These are phyloP conservation scores for Citrus australasica DNA, from an alignment of 345 rosid species.

Conservation along the genomic window DNA sequence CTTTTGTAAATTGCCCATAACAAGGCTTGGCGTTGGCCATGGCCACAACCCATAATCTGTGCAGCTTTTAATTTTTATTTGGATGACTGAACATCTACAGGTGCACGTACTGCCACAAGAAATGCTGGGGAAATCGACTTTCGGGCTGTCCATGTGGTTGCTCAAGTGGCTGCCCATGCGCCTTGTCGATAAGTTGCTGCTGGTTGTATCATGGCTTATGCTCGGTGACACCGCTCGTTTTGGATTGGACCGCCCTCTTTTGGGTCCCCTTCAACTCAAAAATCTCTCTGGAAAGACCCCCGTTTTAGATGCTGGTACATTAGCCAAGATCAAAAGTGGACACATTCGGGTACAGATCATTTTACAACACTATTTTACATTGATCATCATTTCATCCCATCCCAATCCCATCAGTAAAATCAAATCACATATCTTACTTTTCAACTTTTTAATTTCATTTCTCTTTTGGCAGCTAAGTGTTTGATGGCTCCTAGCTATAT, in stretches of 20 bases:
- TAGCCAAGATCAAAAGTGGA: constrained; percentile 83
- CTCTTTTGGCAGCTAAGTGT: constrained; percentile 19
- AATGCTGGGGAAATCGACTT: constrained; percentile 91
- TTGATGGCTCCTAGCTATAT: constrained; percentile 25
- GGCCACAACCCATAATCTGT: constrained; percentile 2
- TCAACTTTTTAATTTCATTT: not conserved
- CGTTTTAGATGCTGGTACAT: constrained; percentile 84
- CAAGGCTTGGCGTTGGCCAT: not conserved
- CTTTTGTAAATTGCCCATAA: constrained; percentile 16
- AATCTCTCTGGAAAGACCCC: constrained; percentile 82
- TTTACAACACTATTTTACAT: too few species aligned
- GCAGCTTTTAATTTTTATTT: not conserved
- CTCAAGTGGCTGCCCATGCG: constrained; percentile 83
- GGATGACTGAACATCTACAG: constrained; percentile 29
- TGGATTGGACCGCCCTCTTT: constrained; percentile 74
- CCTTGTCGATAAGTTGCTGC: constrained; percentile 71
- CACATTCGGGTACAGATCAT: constrained; percentile 60
- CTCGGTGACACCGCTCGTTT: constrained; percentile 68
- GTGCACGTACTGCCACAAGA: constrained; percentile 95
- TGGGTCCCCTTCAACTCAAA: constrained; percentile 84
- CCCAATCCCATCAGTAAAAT: too few species aligned
- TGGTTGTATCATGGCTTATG: constrained; percentile 56
- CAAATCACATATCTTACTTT: constrained; percentile 15
- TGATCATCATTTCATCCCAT: too few species aligned
- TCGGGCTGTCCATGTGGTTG: constrained; percentile 91